A percentile compares a stretch with the other conserved stretches of the same genome.
phyloP scores from a whole-genome alignment of 441 rosid genomes.

The Aleurites moluccanus region DNA sequence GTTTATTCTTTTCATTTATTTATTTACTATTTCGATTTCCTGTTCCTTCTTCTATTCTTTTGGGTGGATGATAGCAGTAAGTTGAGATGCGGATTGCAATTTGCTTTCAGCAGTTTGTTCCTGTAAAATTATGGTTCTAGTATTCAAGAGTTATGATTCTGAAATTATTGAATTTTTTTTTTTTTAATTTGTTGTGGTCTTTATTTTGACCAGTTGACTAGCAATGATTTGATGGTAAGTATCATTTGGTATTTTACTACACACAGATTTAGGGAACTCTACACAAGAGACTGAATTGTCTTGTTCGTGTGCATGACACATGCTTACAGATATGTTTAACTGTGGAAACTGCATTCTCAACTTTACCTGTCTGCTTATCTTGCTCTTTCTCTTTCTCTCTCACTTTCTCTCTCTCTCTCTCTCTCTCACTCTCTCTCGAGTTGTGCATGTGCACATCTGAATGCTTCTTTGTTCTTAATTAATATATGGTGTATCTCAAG shows the following conservation, averaged over 20 bases:
- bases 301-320: background rate
- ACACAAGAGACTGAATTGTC: background rate
- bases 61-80: background rate
- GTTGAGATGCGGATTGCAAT: background rate
- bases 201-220: background rate
- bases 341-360: background rate
- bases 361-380: background rate
- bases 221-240: background rate
- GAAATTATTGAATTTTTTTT: background rate
- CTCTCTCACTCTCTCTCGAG: background rate
- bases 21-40: background rate
- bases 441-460: background rate
- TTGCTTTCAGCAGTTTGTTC: background rate
- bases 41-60: background rate
- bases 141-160: background rate
- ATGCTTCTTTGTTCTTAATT: slow-evolving; percentile 12
- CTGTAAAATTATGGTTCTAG: background rate
- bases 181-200: background rate
- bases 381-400: background rate
- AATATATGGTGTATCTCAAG: background rate
- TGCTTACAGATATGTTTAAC: background rate
- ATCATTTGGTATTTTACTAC: background rate
- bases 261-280: background rate
- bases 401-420: background rate
- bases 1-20: background rate